Conservation (phyloP, 495 filamentous ascomycete species). For the Terfezia claveryi region DNA sequence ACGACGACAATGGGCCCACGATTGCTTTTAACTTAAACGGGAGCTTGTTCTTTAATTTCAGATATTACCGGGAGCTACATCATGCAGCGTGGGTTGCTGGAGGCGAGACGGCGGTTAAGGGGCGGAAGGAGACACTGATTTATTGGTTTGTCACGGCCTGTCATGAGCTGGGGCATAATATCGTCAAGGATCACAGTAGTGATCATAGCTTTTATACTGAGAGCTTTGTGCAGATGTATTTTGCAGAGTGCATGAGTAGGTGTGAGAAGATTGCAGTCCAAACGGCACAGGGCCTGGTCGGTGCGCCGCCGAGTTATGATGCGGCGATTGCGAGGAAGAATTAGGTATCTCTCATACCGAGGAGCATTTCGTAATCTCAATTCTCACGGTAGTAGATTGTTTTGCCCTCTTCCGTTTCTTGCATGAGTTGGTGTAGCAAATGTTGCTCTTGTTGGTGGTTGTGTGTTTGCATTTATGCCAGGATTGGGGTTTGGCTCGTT, state of each 20-base stretch:
- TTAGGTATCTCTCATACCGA: too few species aligned
- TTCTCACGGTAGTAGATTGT: too few species aligned
- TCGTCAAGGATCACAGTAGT: conserved; percentile 56
- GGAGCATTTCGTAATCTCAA: too few species aligned
- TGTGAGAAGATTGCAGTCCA: too few species aligned
- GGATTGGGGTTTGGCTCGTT: too few species aligned
- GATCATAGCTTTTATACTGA: conserved; percentile 70
- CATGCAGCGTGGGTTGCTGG: background rate
- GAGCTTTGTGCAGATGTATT: conserved; percentile 17
- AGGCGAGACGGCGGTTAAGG: conserved; percentile 13
- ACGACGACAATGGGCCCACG: conserved; percentile 51
- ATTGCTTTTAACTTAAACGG: conserved; percentile 85
- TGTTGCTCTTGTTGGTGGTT: too few species aligned
- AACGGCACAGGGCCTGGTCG: too few species aligned
- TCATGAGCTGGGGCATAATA: conserved; percentile 87
- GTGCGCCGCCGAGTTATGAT: too few species aligned
- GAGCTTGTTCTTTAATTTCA: conserved; percentile 79
- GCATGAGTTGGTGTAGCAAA: too few species aligned
- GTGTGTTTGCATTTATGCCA: too few species aligned
- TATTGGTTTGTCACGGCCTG: conserved; percentile 89
- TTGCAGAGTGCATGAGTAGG: background rate
- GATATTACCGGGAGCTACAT: conserved; percentile 8
- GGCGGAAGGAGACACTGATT: conserved; percentile 40
- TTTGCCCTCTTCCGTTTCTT: too few species aligned
- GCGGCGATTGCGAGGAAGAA: too few species aligned